These are phyloP conservation scores for Phyllosticta citrichinensis DNA, from an alignment of 2,329 filamentous ascomycete species.

Conservation along the genomic window DNA sequence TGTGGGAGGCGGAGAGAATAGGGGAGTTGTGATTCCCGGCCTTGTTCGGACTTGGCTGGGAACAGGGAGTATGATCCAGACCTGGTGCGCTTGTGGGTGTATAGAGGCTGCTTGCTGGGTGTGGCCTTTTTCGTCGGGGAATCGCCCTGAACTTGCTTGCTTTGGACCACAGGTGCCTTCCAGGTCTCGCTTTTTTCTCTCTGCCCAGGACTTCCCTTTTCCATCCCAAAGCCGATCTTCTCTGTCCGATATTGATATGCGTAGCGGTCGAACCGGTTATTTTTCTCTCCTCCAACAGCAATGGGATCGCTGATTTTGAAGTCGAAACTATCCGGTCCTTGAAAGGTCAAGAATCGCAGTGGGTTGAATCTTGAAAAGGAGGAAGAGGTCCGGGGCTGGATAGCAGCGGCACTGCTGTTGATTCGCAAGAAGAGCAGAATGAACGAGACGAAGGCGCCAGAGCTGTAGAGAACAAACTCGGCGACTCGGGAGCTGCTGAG, in stretches of 20 bases:
- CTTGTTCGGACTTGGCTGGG: constrained; percentile 13
- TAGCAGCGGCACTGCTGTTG: constrained; percentile 48
- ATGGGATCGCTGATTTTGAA: constrained; percentile 32
- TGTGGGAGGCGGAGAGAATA: neutral
- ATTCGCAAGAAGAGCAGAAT: constrained; percentile 59
- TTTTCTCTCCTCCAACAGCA: constrained; percentile 12
- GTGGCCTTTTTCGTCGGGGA: neutral
- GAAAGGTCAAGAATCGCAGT: constrained; percentile 35
- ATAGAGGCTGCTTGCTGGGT: neutral
- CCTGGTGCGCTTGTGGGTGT: neutral
- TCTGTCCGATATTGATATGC: constrained; percentile 24
- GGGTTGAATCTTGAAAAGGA: constrained; percentile 34
- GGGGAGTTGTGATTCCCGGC: constrained; percentile 15
- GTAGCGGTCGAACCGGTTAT: constrained; percentile 19
- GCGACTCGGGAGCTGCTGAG: constrained; percentile 51
- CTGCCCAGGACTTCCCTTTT: neutral
- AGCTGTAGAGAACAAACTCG: constrained; percentile 55
- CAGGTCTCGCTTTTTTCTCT: neutral
- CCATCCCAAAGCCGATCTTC: constrained; percentile 25
- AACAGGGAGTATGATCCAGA: constrained; percentile 25
- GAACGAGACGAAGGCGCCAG: constrained; percentile 54
- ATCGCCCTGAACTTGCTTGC: neutral
- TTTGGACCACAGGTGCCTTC: neutral
- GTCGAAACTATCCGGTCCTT: constrained; percentile 32
- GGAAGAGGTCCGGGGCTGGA: constrained; percentile 39